Evolutionary conservation across 208 protist genomes (phyloP).

Genomic region (Crithidia mellificae): DNA sequence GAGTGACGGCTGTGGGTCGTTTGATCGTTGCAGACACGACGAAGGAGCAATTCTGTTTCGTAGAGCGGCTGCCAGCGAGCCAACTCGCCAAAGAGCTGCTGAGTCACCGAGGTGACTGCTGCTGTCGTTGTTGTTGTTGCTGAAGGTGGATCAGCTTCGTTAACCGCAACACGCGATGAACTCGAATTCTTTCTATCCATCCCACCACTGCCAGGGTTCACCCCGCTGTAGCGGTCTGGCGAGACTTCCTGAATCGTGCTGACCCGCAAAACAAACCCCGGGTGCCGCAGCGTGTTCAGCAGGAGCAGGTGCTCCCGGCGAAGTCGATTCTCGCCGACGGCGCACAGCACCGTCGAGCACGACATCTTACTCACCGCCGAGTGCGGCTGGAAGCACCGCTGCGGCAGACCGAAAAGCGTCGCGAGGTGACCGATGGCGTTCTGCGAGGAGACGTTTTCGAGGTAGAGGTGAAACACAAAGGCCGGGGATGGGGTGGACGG

Average conservation of each 20-base stretch:
- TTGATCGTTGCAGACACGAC: constrained; percentile 52
- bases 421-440: constrained; percentile 80
- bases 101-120: background rate
- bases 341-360: constrained; percentile 68
- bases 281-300: constrained; percentile 86
- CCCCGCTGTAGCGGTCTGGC: constrained; percentile 6
- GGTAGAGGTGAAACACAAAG: constrained; percentile 81
- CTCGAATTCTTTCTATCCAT: no score
- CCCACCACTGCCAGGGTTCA: background rate
- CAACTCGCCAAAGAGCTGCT: constrained; percentile 53
- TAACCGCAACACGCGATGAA: no score
- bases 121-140: no score
- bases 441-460: constrained; percentile 80
- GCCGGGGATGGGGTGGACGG: constrained; percentile 38
- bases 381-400: constrained; percentile 58
- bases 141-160: background rate
- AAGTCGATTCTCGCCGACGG: constrained; percentile 55
- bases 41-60: constrained; percentile 67
- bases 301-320: constrained; percentile 73
- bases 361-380: constrained; percentile 84
- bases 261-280: constrained; percentile 83
- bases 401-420: constrained; percentile 67
- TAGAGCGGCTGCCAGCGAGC: constrained; percentile 77
- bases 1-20: constrained; percentile 5
- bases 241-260: constrained; percentile 59